These are phyloP conservation scores for Aspergillus egyptiacus DNA, from an alignment of 495 filamentous ascomycete species.

Conservation along the genomic window DNA sequence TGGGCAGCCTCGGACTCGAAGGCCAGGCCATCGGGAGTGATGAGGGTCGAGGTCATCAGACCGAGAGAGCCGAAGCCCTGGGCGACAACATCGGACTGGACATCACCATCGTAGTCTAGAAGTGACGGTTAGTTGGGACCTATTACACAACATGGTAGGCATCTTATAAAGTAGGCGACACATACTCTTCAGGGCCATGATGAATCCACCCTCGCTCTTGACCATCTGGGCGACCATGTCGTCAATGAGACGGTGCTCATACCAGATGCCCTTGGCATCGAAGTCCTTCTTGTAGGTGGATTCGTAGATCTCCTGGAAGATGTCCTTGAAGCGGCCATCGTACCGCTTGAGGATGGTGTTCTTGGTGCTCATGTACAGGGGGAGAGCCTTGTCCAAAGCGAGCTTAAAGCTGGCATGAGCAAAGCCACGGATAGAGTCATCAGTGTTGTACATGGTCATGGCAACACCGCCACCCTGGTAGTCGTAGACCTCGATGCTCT, in stretches of 20 bases:
- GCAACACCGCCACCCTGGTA: constrained; percentile 86
- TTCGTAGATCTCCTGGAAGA: constrained; percentile 97
- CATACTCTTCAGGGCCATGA: constrained; percentile 97
- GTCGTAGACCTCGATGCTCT: constrained; percentile 83
- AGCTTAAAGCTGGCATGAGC: constrained; percentile 95
- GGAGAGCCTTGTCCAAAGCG: constrained; percentile 76
- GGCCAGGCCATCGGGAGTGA: constrained; percentile 90
- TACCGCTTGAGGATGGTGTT: constrained; percentile 99
- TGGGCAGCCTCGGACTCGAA: constrained; percentile 98
- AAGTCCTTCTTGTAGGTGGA: constrained; percentile 79
- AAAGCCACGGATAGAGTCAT: constrained; percentile 89
- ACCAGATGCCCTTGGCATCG: constrained; percentile 90
- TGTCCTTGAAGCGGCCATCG: constrained; percentile 97
- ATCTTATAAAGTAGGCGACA: too few species aligned
- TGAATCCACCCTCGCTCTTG: constrained; percentile 88
- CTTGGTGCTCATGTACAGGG: constrained; percentile 98
- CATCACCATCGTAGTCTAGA: constrained; percentile 94
- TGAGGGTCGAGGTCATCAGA: constrained; percentile 95
- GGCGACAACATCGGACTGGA: constrained; percentile 96
- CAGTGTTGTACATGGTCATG: constrained; percentile 95
- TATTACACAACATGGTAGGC: too few species aligned
- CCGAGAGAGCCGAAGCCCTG: constrained; percentile 98
- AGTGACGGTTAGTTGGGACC: not conserved
- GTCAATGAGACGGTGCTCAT: constrained; percentile 97
- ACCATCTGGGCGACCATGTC: constrained; percentile 99